Base-by-base conservation (phyloP, 2,329 filamentous ascomycete species). In the Monosporascus sp. region DNA sequence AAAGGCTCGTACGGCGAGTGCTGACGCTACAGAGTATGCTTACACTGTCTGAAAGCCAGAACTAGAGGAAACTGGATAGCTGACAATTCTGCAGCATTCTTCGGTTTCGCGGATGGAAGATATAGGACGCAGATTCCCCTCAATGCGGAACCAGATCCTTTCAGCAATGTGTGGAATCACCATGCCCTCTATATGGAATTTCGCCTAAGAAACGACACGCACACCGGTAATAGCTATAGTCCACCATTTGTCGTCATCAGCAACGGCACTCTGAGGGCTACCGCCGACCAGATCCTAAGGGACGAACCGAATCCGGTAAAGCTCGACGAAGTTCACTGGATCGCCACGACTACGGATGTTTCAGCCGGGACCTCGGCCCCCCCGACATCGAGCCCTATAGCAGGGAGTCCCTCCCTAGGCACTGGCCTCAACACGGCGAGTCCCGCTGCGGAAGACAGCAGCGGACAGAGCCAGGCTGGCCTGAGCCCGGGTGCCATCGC, bases 401-500 rank as follows among this genome's bases (percentile, higher is more conserved):
- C 11, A 5, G 11, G 11, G 9, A 14, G 31, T 35, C 9, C 9
- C 11, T 35, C 11, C 31, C 9, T 0, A 35, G 11, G 11, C 31
- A 11, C 3, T 14, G 31, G 2, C 31, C 1, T 14, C 31, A 3
- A 2, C 11, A 14, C 4, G 31, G 1, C 31, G 31, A 14, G 3
- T 35, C 31, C 9, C 54, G 3, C 43, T 49, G 11, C 18, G 18
- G 9, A 27, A 37, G 24, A 11, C 55, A 20, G 18, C 47, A 14
- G 43, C 53, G 14, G 20, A 47, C 15, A 39, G 17, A 11, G 51
- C 46, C 20, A 44, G 14, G 50, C 27, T 31, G 56, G 56, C 18
- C 52, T 67, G 14, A 55, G 52, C 15, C 56, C 57, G 20, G 65
- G 65, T 18, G 57, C 65, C 37, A 65, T 66, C 39, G 63, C 48